Conservation (phyloP, 1,284 basidiomycete species). For the Coniophora puteana region DNA sequence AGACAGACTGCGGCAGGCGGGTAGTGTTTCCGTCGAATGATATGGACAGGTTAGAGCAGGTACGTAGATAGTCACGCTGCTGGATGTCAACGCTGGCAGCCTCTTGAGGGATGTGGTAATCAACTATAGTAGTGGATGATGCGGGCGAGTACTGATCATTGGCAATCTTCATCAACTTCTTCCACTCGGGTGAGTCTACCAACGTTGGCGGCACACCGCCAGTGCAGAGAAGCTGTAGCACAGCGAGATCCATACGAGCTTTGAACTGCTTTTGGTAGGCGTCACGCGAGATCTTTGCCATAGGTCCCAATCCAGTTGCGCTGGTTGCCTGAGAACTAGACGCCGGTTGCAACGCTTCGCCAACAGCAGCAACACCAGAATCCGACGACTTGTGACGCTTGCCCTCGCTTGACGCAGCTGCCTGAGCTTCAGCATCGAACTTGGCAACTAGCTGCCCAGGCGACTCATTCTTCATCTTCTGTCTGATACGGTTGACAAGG, state of each 20-base stretch:
- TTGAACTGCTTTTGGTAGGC: constrained; percentile 6
- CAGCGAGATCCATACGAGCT: not conserved
- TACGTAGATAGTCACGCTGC: not conserved
- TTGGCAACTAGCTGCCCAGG: not conserved
- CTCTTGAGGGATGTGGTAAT: constrained; percentile 1
- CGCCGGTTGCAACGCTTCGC: not conserved
- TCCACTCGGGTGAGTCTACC: constrained; percentile 4
- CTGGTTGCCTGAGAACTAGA: not conserved
- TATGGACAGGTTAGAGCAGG: constrained; percentile 2
- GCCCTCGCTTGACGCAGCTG: not conserved
- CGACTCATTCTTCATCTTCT: too few relatives aligned
- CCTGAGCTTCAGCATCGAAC: not conserved
- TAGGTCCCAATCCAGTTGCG: not conserved
- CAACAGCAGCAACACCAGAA: not conserved
- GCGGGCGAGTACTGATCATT: too few relatives aligned
- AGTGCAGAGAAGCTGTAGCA: constrained; percentile 4
- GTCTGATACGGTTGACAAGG: too few relatives aligned
- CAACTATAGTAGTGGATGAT: not conserved
- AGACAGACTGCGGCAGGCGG: not conserved
- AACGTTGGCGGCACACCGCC: constrained; percentile 2
- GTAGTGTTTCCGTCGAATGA: constrained; percentile 6
- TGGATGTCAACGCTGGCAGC: not conserved
- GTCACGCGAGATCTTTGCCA: too few relatives aligned
- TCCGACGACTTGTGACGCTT: not conserved
- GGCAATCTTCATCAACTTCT: constrained; percentile 1